phyloP scores from a whole-genome alignment of 129 eudicot genomes.

The Chrysanthemum lavandulifolium region DNA sequence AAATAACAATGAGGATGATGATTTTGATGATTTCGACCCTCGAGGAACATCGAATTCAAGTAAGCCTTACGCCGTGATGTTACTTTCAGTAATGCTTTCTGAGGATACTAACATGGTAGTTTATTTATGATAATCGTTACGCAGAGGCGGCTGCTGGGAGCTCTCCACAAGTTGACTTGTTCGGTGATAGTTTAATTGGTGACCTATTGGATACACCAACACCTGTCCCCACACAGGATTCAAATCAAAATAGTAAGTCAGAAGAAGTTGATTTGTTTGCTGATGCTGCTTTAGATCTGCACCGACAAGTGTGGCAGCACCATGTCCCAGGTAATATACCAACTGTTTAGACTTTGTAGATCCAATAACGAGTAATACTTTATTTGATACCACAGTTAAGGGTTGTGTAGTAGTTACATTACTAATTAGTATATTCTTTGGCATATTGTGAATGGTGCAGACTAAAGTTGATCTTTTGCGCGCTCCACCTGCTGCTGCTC shows the following conservation, averaged over 20 bases:
- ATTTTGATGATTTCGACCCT: slow-evolving; percentile 95
- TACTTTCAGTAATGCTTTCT: too few relatives aligned
- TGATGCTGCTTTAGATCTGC: slow-evolving; percentile 92
- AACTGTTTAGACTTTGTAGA: not conserved
- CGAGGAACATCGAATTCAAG: slow-evolving; percentile 80
- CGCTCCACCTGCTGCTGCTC: slow-evolving; percentile 54
- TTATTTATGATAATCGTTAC: slow-evolving; percentile 8
- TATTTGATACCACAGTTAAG: not conserved
- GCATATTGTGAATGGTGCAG: slow-evolving; percentile 57
- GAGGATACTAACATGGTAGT: not conserved
- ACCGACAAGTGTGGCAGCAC: slow-evolving; percentile 44
- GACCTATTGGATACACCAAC: slow-evolving; percentile 80
- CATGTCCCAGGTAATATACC: slow-evolving; percentile 46
- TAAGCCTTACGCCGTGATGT: slow-evolving; percentile 44
- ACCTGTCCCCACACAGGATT: slow-evolving; percentile 45
- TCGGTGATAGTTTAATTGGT: slow-evolving; percentile 67
- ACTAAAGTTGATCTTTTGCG: slow-evolving; percentile 70
- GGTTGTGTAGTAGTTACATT: too few relatives aligned
- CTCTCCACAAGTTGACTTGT: slow-evolving; percentile 75
- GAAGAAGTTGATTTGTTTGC: slow-evolving; percentile 94
- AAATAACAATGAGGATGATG: slow-evolving; percentile 70
- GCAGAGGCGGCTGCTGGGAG: slow-evolving; percentile 75
- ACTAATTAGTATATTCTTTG: slow-evolving; percentile 8
- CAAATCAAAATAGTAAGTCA: slow-evolving; percentile 39
- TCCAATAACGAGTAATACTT: too few relatives aligned